Evolutionary conservation across 306 rosid genomes (phyloP), one percentile per base, ranked within the genome.

Genomic region (Sicyos edulis): DNA sequence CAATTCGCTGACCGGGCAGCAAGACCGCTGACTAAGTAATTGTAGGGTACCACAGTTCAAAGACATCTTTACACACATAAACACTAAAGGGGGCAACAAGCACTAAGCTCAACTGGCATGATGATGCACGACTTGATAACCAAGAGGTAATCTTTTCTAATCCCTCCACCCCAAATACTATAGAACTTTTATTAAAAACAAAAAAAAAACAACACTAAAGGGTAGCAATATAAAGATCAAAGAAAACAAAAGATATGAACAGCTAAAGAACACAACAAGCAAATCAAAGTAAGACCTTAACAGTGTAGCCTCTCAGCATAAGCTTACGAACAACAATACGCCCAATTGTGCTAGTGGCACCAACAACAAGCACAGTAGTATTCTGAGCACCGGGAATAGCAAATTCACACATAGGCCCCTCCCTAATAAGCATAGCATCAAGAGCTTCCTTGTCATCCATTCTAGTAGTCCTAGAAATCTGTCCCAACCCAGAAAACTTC

Each of bases 331-430:
- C 90, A 52, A 90, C 87, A 15, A 92, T 85, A 49, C 96, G 93
- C 42, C 98, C 97, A 12, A 93, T 90, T 32, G 89, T 86, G 52
- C 97, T 90, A 42, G 98, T 93, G 74, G 96, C 92, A 16, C 97
- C 98, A 66, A 93, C 92, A 58, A 93, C 98, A 42, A 93, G 89
- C 19, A 93, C 95, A 21, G 90, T 85, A 19, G 93, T 93, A 74
- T 84, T 90, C 79, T 90, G 97, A 53, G 97, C 98, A 3, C 97
- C 97, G 49, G 98, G 97, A 67, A 88, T 87, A 3, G 86, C 93
- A 26, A 90, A 92, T 85, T 90, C 97, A 45, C 98, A 92, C 93
- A 92, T 83, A 12, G 98, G 98, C 0, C 96, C 96, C 59, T 88
- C 96, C 69, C 92, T 83, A 8, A 88, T 83, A 26, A 92, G 93